A percentile compares a stretch with the other conserved stretches of the same genome.
phyloP scores from a whole-genome alignment of 1,139 yeast genomes.

The Pneumocystis sp. region DNA sequence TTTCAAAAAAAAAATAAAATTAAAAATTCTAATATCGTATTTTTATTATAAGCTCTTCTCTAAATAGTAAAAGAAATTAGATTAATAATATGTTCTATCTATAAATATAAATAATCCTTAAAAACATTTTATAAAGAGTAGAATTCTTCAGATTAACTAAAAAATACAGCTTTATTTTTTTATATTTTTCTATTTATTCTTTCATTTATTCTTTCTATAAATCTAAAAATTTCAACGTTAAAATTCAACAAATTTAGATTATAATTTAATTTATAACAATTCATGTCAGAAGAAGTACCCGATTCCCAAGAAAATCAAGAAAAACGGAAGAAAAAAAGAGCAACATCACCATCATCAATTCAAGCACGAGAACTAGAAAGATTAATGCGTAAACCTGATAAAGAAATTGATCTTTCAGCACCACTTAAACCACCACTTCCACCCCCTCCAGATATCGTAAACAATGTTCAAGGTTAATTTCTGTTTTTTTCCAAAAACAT shows the following conservation, averaged over 20 bases:
- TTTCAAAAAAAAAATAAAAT: not conserved
- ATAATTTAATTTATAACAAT: not conserved
- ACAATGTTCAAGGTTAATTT: conserved; percentile 18
- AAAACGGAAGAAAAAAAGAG: not conserved
- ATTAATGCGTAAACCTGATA: not conserved
- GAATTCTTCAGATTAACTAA: not conserved
- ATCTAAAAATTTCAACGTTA: not conserved
- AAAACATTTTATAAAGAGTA: not conserved
- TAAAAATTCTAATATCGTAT: not conserved
- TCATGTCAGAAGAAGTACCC: not conserved
- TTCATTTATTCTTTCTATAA: not conserved
- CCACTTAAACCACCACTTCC: conserved; percentile 7
- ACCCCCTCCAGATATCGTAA: conserved; percentile 17
- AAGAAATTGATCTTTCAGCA: not conserved
- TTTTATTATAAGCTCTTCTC: too few relatives aligned
- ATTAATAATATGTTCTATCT: not conserved
- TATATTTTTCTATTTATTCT: not conserved
- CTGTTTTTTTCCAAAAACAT: not conserved
- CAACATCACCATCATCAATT: not conserved
- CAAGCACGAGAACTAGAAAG: not conserved
- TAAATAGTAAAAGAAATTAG: not conserved
- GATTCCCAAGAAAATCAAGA: not conserved
- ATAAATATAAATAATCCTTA: not conserved
- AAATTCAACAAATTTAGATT: not conserved
- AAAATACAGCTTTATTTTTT: not conserved